A percentile compares a stretch with the other conserved stretches of the same genome.
phyloP scores from a whole-genome alignment of 768 basidiomycete species.

The Lentinula detonsa region DNA sequence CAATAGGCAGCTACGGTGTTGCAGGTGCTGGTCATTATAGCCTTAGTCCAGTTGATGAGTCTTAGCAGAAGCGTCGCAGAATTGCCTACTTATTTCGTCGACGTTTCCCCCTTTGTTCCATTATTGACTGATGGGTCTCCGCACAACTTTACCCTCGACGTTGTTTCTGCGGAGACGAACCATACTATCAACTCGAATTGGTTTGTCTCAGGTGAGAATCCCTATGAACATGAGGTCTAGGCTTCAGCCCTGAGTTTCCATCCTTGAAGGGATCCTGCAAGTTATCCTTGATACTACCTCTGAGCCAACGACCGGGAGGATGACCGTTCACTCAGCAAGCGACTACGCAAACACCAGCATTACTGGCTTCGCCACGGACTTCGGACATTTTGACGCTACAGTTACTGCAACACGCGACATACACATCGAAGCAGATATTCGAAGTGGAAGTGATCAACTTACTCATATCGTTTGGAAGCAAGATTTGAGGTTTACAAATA shows the following conservation, averaged over 20 bases:
- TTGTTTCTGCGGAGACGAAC: conserved; percentile 56
- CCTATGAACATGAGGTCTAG: neutral
- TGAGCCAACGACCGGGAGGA: conserved; percentile 41
- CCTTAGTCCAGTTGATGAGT: neutral
- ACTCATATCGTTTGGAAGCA: conserved; percentile 40
- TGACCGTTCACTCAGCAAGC: conserved; percentile 35
- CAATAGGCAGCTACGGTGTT: conserved; percentile 8
- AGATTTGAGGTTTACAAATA: conserved; percentile 35
- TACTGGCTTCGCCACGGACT: conserved; percentile 24
- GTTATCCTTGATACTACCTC: conserved; percentile 40
- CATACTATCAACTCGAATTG: conserved; percentile 70
- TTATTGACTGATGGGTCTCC: conserved; percentile 59
- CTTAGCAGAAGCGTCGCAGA: conserved; percentile 41
- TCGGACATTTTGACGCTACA: conserved; percentile 37
- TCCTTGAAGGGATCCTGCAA: conserved; percentile 23
- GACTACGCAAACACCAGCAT: conserved; percentile 34
- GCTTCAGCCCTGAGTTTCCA: neutral
- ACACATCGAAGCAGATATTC: conserved; percentile 38
- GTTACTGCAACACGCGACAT: conserved; percentile 34
- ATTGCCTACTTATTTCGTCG: conserved; percentile 71
- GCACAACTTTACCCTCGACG: conserved; percentile 69
- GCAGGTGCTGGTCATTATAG: conserved; percentile 22
- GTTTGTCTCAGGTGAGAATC: conserved; percentile 57
- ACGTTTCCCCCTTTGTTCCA: conserved; percentile 74
- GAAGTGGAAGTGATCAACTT: conserved; percentile 36